Evolutionary conservation across 495 filamentous ascomycete genomes (phyloP).

Genomic region (Zalerion maritima): DNA sequence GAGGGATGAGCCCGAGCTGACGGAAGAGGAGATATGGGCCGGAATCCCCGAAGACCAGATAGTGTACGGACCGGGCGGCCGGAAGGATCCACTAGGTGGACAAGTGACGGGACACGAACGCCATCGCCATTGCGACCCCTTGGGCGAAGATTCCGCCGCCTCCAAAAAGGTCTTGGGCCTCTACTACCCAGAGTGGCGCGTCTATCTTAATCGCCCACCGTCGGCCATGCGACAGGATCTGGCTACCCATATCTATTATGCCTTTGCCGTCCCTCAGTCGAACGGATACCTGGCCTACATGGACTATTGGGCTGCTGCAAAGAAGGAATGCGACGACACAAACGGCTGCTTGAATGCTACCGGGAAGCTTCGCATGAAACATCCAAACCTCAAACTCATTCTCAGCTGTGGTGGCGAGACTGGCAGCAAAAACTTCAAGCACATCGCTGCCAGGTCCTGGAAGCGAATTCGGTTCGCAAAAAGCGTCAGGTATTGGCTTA

Average conservation of each 20-base stretch:
- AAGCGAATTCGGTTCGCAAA: conserved; percentile 44
- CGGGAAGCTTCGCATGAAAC: conserved; percentile 45
- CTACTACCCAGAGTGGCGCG: conserved; percentile 70
- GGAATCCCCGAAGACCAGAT: too few species aligned
- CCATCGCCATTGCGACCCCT: too few species aligned
- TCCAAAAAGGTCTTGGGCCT: too few species aligned
- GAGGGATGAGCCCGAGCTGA: too few species aligned
- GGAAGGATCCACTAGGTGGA: too few species aligned
- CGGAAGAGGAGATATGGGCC: too few species aligned
- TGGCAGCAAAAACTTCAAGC: conserved; percentile 55
- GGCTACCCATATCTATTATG: conserved; percentile 63
- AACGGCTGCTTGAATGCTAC: conserved; percentile 58
- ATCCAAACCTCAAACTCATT: conserved; percentile 53
- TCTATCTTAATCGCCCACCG: conserved; percentile 55
- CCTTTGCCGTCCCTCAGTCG: conserved; percentile 38
- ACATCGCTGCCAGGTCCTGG: conserved; percentile 39
- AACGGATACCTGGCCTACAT: conserved; percentile 23
- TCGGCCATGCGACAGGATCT: conserved; percentile 47
- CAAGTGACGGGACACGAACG: too few species aligned
- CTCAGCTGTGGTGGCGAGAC: conserved; percentile 63
- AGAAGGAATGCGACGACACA: conserved; percentile 56
- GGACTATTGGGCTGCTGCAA: conserved; percentile 60
- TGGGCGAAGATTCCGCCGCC: too few species aligned
- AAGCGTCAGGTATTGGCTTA: conserved; percentile 44
- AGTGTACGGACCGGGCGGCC: too few species aligned